Percentiles rank a stretch among this genome's conserved stretches.
phyloP scores from a whole-genome alignment of 2,329 filamentous ascomycete genomes.

The Capronia coronata region DNA sequence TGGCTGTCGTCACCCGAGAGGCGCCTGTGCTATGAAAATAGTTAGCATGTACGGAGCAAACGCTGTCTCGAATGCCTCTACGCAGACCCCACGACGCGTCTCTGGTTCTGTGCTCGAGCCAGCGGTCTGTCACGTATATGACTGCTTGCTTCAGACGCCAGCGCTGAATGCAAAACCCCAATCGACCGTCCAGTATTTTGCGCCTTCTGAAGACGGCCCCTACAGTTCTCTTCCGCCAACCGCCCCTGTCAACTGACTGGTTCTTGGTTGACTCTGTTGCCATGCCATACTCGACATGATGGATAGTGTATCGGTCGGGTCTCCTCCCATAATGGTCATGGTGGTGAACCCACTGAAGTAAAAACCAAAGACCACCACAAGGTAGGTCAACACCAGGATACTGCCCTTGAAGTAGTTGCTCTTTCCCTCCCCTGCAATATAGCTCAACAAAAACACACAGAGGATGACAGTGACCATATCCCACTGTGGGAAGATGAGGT shows the following conservation, averaged over 20 bases:
- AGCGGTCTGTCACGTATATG: neutral
- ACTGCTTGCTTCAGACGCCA: neutral
- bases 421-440: conserved; percentile 97
- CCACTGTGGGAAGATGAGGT: conserved; percentile 94
- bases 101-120: neutral
- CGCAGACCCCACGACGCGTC: neutral
- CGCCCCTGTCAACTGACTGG: neutral
- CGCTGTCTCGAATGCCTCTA: neutral
- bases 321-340: conserved; percentile 44
- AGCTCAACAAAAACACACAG: conserved; percentile 91
- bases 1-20: neutral
- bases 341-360: conserved; percentile 68
- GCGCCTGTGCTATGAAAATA: neutral
- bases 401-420: conserved; percentile 99
- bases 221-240: conserved; percentile 13
- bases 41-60: neutral
- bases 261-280: conserved; percentile 9
- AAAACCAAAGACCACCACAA: conserved; percentile 87
- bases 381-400: conserved; percentile 84
- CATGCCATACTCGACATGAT: conserved; percentile 22
- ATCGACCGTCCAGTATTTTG: too few relatives aligned
- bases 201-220: neutral
- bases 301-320: conserved; percentile 44
- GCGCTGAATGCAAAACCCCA: neutral
- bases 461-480: conserved; percentile 96